Conservation (phyloP, 768 basidiomycete species). For the Tricholoma bakamatsutake region DNA sequence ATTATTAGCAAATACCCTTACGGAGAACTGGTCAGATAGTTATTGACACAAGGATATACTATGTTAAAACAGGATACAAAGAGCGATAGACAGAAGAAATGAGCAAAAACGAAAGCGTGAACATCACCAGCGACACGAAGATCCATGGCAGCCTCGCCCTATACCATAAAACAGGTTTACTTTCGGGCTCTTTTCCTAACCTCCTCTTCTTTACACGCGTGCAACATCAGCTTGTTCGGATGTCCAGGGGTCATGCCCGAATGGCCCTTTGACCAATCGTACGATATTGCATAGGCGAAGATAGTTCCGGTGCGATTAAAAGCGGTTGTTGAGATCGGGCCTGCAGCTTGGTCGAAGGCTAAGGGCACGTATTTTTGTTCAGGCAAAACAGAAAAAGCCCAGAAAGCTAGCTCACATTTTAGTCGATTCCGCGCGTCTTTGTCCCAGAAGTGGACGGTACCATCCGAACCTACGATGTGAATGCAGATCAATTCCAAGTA, state of each 20-base stretch:
- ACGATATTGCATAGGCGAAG: conserved; percentile 86
- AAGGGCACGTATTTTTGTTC: background rate
- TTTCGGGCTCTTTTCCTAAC: conserved; percentile 50
- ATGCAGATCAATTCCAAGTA: conserved; percentile 11
- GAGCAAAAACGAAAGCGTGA: background rate
- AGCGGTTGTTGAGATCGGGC: conserved; percentile 70
- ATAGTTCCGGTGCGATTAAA: conserved; percentile 86
- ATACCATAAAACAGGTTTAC: background rate
- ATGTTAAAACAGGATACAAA: background rate
- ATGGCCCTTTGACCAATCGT: conserved; percentile 91
- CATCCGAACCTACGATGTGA: conserved; percentile 57
- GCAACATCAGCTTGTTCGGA: conserved; percentile 76
- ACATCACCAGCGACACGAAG: background rate
- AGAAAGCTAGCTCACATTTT: conserved; percentile 54
- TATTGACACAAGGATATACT: background rate
- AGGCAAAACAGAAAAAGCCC: background rate
- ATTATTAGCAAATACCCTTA: background rate
- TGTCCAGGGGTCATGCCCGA: conserved; percentile 65
- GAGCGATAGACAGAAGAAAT: background rate
- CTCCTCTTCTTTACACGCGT: conserved; percentile 80
- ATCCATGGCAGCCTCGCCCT: background rate
- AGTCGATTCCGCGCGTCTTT: conserved; percentile 88
- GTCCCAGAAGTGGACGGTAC: conserved; percentile 92
- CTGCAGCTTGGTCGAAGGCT: conserved; percentile 53
- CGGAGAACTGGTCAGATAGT: background rate